Percentiles rank a stretch among this genome's conserved stretches.
phyloP scores from a whole-genome alignment of 2,329 filamentous ascomycete species.

The Calonectria fujianensis region DNA sequence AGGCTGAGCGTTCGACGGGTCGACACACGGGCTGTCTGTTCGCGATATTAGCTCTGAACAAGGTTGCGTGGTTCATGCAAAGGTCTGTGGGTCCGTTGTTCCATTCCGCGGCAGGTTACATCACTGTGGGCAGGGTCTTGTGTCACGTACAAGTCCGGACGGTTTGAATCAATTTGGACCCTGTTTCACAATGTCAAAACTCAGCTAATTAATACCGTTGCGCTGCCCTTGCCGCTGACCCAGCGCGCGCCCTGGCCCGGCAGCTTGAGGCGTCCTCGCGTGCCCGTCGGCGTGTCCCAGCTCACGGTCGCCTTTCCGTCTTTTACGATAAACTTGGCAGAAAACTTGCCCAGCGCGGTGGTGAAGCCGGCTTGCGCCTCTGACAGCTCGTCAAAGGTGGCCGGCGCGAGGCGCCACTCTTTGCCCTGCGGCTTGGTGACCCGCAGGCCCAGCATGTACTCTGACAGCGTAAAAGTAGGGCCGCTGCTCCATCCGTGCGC shows the following conservation, averaged over 20 bases:
- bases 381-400: constrained; percentile 10
- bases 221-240: constrained; percentile 4
- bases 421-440: constrained; percentile 1
- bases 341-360: constrained; percentile 10
- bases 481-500: constrained; percentile 71
- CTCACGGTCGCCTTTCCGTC: constrained; percentile 2
- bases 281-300: constrained; percentile 8
- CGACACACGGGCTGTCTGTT: background rate
- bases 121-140: background rate
- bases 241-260: constrained; percentile 11
- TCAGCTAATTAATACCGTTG: background rate
- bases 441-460: constrained; percentile 65
- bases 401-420: constrained; percentile 3
- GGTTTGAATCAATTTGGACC: background rate
- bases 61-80: background rate
- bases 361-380: constrained; percentile 7
- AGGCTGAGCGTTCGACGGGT: background rate
- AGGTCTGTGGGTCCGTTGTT: background rate
- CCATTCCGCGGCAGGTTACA: background rate
- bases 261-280: background rate
- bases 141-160: background rate
- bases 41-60: background rate
- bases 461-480: constrained; percentile 67
- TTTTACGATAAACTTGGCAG: background rate
- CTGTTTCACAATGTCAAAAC: background rate